These are phyloP conservation scores for Brasenia schreberi DNA, from an alignment of 164 flowering plant genomes.

Conservation along the genomic window DNA sequence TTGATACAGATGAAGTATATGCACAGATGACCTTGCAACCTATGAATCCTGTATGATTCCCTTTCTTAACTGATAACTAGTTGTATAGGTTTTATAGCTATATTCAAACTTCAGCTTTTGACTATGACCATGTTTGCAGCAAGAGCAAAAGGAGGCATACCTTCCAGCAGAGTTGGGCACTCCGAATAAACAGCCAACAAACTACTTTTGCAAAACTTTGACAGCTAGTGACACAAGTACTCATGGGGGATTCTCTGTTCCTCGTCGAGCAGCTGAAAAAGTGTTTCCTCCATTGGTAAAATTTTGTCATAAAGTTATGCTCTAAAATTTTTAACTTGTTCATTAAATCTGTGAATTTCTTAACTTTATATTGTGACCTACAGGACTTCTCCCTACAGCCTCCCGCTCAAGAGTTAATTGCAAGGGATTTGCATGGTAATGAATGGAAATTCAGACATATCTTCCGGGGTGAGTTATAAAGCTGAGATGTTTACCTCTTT, in stretches of 20 bases:
- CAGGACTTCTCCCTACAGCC: slow-evolving; percentile 7
- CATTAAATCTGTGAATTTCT: background rate
- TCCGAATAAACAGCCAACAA: slow-evolving; percentile 53
- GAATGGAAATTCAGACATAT: slow-evolving; percentile 10
- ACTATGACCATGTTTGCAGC: background rate
- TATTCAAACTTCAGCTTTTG: background rate
- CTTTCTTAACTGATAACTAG: background rate
- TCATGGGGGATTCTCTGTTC: slow-evolving; percentile 2
- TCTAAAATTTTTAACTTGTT: slow-evolving; percentile 3
- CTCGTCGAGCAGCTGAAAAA: slow-evolving; percentile 2
- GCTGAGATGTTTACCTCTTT: too few species aligned
- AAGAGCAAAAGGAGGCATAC: slow-evolving; percentile 2
- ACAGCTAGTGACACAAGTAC: slow-evolving; percentile 84
- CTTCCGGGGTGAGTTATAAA: slow-evolving; percentile 4
- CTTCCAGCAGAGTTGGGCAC: background rate
- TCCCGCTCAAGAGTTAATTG: slow-evolving; percentile 8
- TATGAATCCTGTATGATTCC: slow-evolving; percentile 43
- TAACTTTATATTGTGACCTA: background rate
- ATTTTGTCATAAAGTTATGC: slow-evolving; percentile 5
- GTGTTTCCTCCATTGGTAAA: slow-evolving; percentile 3
- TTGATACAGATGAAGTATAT: slow-evolving; percentile 89
- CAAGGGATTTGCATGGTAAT: slow-evolving; percentile 8
- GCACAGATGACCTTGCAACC: slow-evolving; percentile 98
- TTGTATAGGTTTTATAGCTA: background rate
- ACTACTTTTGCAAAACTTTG: slow-evolving; percentile 83